These are phyloP conservation scores for Trichoderma sp. DNA, from an alignment of 2,329 filamentous ascomycete species.

Conservation along the genomic window DNA sequence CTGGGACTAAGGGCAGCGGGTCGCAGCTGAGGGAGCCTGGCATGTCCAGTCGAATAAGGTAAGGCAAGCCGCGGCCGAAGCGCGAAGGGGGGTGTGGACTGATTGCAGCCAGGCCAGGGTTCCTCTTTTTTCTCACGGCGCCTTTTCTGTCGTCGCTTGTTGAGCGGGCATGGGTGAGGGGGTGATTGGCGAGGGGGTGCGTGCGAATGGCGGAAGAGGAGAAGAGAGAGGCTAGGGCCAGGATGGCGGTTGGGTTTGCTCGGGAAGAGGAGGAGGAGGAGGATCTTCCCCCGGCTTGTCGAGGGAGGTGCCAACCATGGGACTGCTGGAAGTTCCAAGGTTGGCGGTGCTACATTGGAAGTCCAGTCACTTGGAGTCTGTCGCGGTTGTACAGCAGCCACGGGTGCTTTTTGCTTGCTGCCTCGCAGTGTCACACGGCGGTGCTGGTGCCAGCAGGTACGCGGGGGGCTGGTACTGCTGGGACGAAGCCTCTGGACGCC, in stretches of 20 bases:
- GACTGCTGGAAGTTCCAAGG: background rate
- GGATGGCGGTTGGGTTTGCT: slow-evolving; percentile 23
- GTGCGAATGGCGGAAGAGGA: background rate
- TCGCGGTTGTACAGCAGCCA: slow-evolving; percentile 1
- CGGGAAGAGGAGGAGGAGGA: background rate
- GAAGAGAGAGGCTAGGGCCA: background rate
- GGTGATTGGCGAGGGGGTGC: slow-evolving; percentile 14
- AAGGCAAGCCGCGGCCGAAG: slow-evolving; percentile 28
- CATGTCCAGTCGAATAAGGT: slow-evolving; percentile 25
- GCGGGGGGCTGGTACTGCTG: background rate
- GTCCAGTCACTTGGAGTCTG: background rate
- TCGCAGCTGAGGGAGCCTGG: slow-evolving; percentile 29
- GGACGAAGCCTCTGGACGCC: background rate
- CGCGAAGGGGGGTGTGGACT: slow-evolving; percentile 13
- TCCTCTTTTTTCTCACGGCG: background rate
- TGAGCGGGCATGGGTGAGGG: background rate
- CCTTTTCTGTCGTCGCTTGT: background rate
- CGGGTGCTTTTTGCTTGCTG: background rate
- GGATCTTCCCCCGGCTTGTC: slow-evolving; percentile 21
- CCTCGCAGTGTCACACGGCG: no score
- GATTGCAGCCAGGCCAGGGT: no score
- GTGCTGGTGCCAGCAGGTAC: background rate
- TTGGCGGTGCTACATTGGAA: background rate
- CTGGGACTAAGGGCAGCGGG: slow-evolving; percentile 27
- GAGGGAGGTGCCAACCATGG: no score